Evolutionary conservation across 2,329 filamentous ascomycete genomes (phyloP), one percentile per base, ranked within the genome.

Genomic region (Tothia fuscella): DNA sequence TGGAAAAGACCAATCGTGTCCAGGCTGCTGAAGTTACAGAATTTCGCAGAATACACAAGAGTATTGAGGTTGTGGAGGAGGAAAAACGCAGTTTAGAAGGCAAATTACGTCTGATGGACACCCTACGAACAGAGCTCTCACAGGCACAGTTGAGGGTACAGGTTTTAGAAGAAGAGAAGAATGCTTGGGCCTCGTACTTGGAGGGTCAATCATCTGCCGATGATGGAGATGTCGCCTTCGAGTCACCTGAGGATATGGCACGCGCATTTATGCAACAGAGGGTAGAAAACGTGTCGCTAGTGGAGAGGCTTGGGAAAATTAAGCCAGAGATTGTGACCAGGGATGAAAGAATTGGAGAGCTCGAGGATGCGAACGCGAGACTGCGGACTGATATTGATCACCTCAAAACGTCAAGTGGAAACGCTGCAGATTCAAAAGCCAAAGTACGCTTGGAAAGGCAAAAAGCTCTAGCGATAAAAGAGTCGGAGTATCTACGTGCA

Each of bases 41-140:
- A 50, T 71, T 93, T 28, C 80, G 87, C 12, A 82, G 87, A 50
- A 65, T 81, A 3, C 80, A 87, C 57, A 89, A 84, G 61, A 85
- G 83, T n/a, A 80, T 94, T 2, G 85, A 94, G 54, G 75, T 98
- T 2, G 82, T 96, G 0, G 87, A 98, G 56, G 91, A 98, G 58
- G 87, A 98, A 65, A 96, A 96, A 67, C 72, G 84, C 47, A 76
- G 78, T 0, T 64, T 98, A 17, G 81, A 91, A 58, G 77, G 79
- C 24, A 85, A 78, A 54, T 59, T 98, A 1, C 78, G 85, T 46
- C 68, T 81, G 28, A 80, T 89, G 59, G 77, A 84, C 44, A 70
- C 75, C 10, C 54, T 94, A 7, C 78, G 91, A 53, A 69, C 74
- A 21, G 83, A 95, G 54, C 68, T 96, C 10, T 71, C 76, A 7